Conservation (phyloP, 2,329 filamentous ascomycete species). For the Helotiales sp. region DNA sequence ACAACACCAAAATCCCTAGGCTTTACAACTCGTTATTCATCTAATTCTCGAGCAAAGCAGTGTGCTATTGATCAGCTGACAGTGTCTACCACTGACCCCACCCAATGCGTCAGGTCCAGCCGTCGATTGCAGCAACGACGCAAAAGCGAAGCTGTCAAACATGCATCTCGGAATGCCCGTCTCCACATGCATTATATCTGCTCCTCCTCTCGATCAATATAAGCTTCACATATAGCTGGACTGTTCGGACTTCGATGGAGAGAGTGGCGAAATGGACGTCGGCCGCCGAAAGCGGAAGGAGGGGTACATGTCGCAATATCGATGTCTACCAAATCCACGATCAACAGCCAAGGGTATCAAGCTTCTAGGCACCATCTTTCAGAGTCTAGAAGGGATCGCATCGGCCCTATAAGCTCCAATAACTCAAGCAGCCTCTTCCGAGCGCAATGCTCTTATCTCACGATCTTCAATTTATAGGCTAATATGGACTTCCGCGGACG, state of each 20-base stretch:
- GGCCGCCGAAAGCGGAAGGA: not conserved
- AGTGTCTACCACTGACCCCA: not conserved
- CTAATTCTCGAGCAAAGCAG: no score
- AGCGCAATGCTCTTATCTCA: no score
- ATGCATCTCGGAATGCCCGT: no score
- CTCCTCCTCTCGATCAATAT: no score
- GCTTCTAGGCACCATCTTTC: not conserved
- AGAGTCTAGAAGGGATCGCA: not conserved
- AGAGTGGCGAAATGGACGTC: not conserved
- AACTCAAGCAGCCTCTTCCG: not conserved
- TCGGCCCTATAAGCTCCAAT: not conserved
- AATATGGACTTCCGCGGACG: not conserved
- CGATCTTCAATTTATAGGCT: not conserved
- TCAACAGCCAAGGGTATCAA: not conserved
- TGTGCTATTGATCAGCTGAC: not conserved
- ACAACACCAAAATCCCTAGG: no score
- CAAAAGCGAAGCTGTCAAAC: no score
- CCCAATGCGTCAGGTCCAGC: no score
- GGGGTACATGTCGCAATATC: not conserved
- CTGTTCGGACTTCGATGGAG: no score
- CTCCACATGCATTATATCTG: no score
- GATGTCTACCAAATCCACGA: not conserved
- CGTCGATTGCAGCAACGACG: no score
- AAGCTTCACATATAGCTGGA: no score
- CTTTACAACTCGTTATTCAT: no score